Percentiles rank a stretch among this genome's conserved stretches.
Evolutionary conservation across 2,329 filamentous ascomycete genomes (phyloP).

Genomic region (Biscogniauxia marginata): DNA sequence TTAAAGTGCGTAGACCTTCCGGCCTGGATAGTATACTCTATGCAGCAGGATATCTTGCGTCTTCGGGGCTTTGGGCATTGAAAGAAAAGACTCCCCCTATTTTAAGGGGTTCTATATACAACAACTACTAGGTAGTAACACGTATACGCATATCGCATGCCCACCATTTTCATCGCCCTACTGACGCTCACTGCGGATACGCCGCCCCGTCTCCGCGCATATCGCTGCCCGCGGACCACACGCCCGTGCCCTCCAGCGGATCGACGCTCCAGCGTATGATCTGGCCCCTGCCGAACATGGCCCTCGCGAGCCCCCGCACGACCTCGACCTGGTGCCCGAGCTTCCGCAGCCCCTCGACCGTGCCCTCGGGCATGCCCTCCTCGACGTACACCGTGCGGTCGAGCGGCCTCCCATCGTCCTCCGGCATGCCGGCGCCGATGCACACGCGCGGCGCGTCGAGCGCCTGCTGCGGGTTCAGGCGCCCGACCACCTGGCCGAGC

Average conservation of each 20-base stretch:
- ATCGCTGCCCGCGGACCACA: slow-evolving; percentile 92
- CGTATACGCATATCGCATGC: background rate
- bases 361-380: slow-evolving; percentile 71
- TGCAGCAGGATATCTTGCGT: too few relatives aligned
- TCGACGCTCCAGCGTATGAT: slow-evolving; percentile 78
- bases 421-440: slow-evolving; percentile 72
- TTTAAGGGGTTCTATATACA: too few relatives aligned
- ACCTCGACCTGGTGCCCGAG: slow-evolving; percentile 74
- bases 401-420: slow-evolving; percentile 39
- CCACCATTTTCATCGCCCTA: background rate
- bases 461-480: slow-evolving; percentile 79
- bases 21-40: too few relatives aligned
- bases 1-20: too few relatives aligned
- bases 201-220: slow-evolving; percentile 76
- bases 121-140: too few relatives aligned
- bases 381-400: slow-evolving; percentile 74
- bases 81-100: too few relatives aligned
- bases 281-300: slow-evolving; percentile 82
- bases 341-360: slow-evolving; percentile 62
- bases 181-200: slow-evolving; percentile 45
- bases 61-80: too few relatives aligned
- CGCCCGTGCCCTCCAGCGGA: slow-evolving; percentile 59
- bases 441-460: slow-evolving; percentile 91
- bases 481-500: slow-evolving; percentile 82
- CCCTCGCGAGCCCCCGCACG: slow-evolving; percentile 62